Evolutionary conservation across 1,139 yeast species (phyloP).

Genomic region (Protomyces inouyei): DNA sequence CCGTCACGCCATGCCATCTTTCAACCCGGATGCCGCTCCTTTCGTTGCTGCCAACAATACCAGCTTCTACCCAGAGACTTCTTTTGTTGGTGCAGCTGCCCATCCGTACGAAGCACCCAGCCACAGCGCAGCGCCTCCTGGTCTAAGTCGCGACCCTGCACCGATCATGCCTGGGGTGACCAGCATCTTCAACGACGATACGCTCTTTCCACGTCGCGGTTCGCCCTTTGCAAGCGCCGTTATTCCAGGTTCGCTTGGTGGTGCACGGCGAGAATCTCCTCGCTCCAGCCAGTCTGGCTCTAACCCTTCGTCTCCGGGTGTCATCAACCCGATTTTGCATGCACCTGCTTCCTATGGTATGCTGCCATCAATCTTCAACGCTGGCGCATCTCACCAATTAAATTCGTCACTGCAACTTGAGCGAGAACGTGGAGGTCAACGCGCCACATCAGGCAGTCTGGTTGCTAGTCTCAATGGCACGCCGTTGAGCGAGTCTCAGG

Average conservation of each 20-base stretch:
- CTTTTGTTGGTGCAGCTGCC: background rate
- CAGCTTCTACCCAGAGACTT: background rate
- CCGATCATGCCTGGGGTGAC: constrained; percentile 2
- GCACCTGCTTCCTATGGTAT: background rate
- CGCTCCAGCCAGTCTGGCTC: constrained; percentile 21
- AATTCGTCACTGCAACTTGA: background rate
- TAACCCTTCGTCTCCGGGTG: constrained; percentile 17
- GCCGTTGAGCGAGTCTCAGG: background rate
- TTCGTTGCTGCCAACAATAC: constrained; percentile 8
- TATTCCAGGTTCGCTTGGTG: background rate
- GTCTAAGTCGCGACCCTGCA: background rate
- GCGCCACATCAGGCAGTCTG: constrained; percentile 12
- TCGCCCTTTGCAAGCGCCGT: constrained; percentile 1
- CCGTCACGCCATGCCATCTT: constrained; percentile 4
- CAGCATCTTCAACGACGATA: constrained; percentile 10
- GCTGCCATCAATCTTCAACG: constrained; percentile 19
- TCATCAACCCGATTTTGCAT: background rate
- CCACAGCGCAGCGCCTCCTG: background rate
- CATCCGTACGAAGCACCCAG: background rate
- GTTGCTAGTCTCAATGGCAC: constrained; percentile 19
- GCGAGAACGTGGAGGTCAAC: background rate
- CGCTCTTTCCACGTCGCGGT: background rate
- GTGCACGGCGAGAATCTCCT: constrained; percentile 15
- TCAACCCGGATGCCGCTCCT: constrained; percentile 24
- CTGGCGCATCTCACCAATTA: background rate